Evolutionary conservation across 345 rosid genomes (phyloP).

Genomic region (rapeseed (Brassica napus)): Da-Ae NC_063446.1:32212001-32212500

Average conservation of each 20-base stretch:
- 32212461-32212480: no score
- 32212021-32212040: slow-evolving; percentile 16
- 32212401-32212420: no score
- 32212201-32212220: slow-evolving; percentile 35
- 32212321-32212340: slow-evolving; percentile 24
- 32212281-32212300: slow-evolving; percentile 72
- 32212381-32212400: no score
- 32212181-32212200: slow-evolving; percentile 20
- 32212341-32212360: background rate
- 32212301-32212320: slow-evolving; percentile 46
- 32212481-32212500: no score
- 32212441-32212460: no score
- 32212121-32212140: slow-evolving; percentile 63
- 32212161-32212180: slow-evolving; percentile 29
- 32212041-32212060: slow-evolving; percentile 29
- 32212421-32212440: no score
- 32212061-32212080: slow-evolving; percentile 34
- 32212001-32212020: slow-evolving; percentile 45
- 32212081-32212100: slow-evolving; percentile 10
- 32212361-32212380: no score
- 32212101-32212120: slow-evolving; percentile 45
- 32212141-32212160: slow-evolving; percentile 52
- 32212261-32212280: slow-evolving; percentile 46
- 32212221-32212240: slow-evolving; percentile 28
- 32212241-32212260: slow-evolving; percentile 16